Evolutionary conservation across 2,329 filamentous ascomycete genomes (phyloP).

Genomic region (Neobulgaria alba): DNA sequence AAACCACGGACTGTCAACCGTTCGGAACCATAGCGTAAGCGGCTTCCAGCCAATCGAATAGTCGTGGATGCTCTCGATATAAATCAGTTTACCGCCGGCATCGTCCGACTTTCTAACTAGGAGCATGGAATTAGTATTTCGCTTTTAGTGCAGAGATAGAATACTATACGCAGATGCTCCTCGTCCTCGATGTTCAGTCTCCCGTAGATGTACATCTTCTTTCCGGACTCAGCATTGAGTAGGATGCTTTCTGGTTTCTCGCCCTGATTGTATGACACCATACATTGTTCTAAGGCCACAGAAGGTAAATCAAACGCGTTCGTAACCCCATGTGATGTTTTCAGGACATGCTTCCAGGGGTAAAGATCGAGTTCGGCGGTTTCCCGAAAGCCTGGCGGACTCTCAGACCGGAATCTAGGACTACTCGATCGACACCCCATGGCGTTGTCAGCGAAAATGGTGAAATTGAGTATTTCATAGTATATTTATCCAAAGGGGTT

Average conservation of each 20-base stretch:
- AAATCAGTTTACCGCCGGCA: too few relatives aligned
- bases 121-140: too few relatives aligned
- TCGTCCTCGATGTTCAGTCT: too few relatives aligned
- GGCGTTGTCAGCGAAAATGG: too few relatives aligned
- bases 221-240: background rate
- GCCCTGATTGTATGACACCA: background rate
- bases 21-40: background rate
- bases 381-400: background rate
- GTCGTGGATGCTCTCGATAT: background rate
- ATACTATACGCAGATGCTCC: too few relatives aligned
- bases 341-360: background rate
- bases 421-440: too few relatives aligned
- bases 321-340: background rate
- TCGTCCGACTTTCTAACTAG: too few relatives aligned
- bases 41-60: background rate
- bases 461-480: too few relatives aligned
- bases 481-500: too few relatives aligned
- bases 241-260: background rate
- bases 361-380: background rate
- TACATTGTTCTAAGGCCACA: background rate
- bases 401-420: too few relatives aligned
- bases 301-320: background rate
- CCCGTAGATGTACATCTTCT: background rate
- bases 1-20: background rate
- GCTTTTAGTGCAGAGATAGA: too few relatives aligned